Evolutionary conservation across 805 yeast species (phyloP), one percentile per base, ranked within the genome.

Genomic region (Metschnikowia picachoensis): DNA sequence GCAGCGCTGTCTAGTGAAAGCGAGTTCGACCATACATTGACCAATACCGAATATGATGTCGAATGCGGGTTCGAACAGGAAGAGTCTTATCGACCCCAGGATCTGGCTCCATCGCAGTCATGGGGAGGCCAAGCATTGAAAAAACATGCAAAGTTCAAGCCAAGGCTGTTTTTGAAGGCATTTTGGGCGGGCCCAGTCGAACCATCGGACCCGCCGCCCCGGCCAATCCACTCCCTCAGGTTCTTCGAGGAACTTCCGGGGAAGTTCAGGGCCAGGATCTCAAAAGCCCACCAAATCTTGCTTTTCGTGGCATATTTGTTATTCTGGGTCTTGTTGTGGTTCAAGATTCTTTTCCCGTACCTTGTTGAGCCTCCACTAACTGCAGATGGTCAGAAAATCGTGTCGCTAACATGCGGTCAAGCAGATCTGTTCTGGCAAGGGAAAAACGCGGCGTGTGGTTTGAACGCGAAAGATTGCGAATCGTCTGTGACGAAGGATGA

Each of bases 371-470:
- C 73, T 3, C 79, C 84, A 0, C 50, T 53, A 6, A 46, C 37
- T 4, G 39, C 29, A n/a, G 27, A 42, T 28, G 55, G 49, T 7
- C 20, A 29, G 11, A 35, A 67, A 13, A 70, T 79, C 2, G 51
- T 73, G 0, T 59, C 80, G 4, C 56, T 83, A 20, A 69, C 82
- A 0, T 82, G 88, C 54, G 62, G 72, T 3, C 67, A 62, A 13
- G 74, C 71, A 35, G 53, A 60, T 16, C 62, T 64, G 33, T 70
- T 84, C 48, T 89, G 96, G 96, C 67, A 60, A 40, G 96, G 96
- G 0, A 84, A 82, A 46, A 86, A 85, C 57, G 80, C 78, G 9
- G 74, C 70, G 0, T 91, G 97, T 72, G 97, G 97, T 0, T 53
- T 83, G 9, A 70, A 83, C 52, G 96, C 83, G 1, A 62, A 68